These are phyloP conservation scores for Debaryomyces udenii DNA, from an alignment of 1,139 yeast genomes.

Conservation along the genomic window DNA sequence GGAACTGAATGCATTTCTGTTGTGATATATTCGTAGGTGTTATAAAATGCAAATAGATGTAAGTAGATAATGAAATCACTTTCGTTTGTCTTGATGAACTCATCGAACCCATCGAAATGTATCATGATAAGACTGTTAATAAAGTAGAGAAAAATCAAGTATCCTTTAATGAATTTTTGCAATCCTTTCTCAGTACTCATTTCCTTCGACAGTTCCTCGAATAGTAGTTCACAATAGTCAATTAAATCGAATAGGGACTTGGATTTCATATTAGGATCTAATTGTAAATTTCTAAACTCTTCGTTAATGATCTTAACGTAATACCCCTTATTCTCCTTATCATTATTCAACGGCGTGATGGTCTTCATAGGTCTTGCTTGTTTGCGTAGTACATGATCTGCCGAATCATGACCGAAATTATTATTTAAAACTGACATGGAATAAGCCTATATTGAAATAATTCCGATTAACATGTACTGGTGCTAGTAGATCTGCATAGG, in stretches of 20 bases:
- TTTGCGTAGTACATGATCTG: constrained; percentile 4
- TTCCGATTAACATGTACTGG: constrained; percentile 1
- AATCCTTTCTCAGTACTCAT: constrained; percentile 22
- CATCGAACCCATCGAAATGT: constrained; percentile 49
- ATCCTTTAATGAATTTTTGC: constrained; percentile 40
- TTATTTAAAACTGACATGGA: constrained; percentile 3
- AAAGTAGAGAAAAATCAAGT: constrained; percentile 46
- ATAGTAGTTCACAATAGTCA: constrained; percentile 45
- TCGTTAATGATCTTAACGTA: constrained; percentile 35
- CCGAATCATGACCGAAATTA: constrained; percentile 1
- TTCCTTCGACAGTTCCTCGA: constrained; percentile 32
- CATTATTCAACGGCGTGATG: neutral
- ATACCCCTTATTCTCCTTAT: constrained; percentile 17
- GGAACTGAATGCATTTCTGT: constrained; percentile 27
- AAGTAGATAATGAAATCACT: constrained; percentile 48
- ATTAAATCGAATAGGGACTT: constrained; percentile 48
- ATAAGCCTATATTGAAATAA: neutral
- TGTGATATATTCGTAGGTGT: constrained; percentile 31
- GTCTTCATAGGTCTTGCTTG: neutral
- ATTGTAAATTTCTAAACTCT: constrained; percentile 43
- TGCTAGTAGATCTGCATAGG: neutral
- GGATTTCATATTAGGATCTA: constrained; percentile 31
- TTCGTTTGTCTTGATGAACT: constrained; percentile 41
- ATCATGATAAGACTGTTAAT: constrained; percentile 48
- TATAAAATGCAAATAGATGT: constrained; percentile 47